Evolutionary conservation across 257 asterid genomes (phyloP).

Genomic region (Vinca minor): DNA sequence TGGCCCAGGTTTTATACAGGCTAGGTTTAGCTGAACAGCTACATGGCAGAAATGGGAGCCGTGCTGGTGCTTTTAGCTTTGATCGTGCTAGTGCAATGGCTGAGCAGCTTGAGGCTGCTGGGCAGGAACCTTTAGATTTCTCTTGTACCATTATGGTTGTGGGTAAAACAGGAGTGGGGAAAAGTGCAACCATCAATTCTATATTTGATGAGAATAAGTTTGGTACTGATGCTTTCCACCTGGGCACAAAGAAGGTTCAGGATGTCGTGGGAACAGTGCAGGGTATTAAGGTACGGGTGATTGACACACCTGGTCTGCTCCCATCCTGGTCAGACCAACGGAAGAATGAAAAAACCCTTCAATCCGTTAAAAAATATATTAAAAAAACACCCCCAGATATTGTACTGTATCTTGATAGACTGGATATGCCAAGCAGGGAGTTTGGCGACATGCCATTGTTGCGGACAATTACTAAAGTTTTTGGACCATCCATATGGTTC

Average conservation of each 20-base stretch:
- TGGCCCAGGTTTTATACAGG: constrained; percentile 94
- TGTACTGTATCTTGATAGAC: constrained; percentile 86
- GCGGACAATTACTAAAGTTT: constrained; percentile 78
- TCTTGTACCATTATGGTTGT: constrained; percentile 97
- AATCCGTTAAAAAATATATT: constrained; percentile 63
- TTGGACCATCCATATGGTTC: constrained; percentile 96
- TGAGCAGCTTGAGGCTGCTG: constrained; percentile 93
- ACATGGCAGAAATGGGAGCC: constrained; percentile 84
- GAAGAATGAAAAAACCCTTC: constrained; percentile 78
- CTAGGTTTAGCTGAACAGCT: constrained; percentile 96
- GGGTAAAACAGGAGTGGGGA: constrained; percentile 97
- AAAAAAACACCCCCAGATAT: constrained; percentile 92
- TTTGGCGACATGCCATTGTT: constrained; percentile 81
- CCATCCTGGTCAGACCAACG: constrained; percentile 97
- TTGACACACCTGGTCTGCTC: constrained; percentile 94
- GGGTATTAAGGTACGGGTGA: constrained; percentile 88
- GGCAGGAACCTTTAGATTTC: constrained; percentile 86
- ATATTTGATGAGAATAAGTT: constrained; percentile 81
- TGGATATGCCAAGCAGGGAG: constrained; percentile 94
- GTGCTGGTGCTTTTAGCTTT: constrained; percentile 84
- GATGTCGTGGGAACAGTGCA: constrained; percentile 95
- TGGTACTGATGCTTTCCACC: constrained; percentile 78
- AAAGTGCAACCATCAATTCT: constrained; percentile 96
- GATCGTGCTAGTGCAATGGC: constrained; percentile 99
- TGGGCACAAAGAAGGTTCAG: constrained; percentile 87